Evolutionary conservation across 495 filamentous ascomycete genomes (phyloP), one percentile per base, ranked within the genome.

Genomic region (Penicillium bialowiezense): DNA sequence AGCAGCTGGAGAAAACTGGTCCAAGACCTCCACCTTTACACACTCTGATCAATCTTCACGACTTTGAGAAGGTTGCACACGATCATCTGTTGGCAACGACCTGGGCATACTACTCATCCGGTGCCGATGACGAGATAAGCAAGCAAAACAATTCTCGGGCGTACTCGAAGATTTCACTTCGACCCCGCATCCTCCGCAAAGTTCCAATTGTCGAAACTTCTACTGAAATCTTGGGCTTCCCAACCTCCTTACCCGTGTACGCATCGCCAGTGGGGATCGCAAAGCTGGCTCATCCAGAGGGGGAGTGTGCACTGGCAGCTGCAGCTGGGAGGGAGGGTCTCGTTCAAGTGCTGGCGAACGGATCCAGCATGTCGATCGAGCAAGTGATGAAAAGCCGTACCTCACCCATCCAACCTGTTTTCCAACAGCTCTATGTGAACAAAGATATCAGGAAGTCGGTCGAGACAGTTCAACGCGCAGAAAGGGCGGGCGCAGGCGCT

Each of bases 381-480:
- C 82, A 87, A 59, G 89, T 95, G 36, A 70, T 86, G 50, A 84
- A 86, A 43, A 63, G 40, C n/a, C 58, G 65, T 1, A 50, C 58
- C 10, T 58, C 56, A n/a, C 77, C 76, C 28, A 65, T 64, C 0
- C 90, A 95, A 58, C 80, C 87, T 6, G 82, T 93, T 57, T 95
- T 89, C 83, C 73, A 90, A 37, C 90, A 96, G 64, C 74, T 95
- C 0, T 96, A 96, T 72, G 89, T 95, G 48, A 92, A 93, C 69
- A 86, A 87, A 56, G 81, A 95, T 71, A 80, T 88, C 14, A 74
- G 73, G 32, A 85, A 89, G 57, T 93, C 90, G 13, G 79, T 86
- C 67, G 76, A 80, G 33, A 86, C 89, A 54, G 82, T 96, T 6
- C 67, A 85, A 60, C 83, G 89, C 59, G 90, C 88, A 44, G 87